Evolutionary conservation across 345 rosid species (phyloP), one percentile per base, ranked within the genome.

Genomic region (Salix udensis): DNA sequence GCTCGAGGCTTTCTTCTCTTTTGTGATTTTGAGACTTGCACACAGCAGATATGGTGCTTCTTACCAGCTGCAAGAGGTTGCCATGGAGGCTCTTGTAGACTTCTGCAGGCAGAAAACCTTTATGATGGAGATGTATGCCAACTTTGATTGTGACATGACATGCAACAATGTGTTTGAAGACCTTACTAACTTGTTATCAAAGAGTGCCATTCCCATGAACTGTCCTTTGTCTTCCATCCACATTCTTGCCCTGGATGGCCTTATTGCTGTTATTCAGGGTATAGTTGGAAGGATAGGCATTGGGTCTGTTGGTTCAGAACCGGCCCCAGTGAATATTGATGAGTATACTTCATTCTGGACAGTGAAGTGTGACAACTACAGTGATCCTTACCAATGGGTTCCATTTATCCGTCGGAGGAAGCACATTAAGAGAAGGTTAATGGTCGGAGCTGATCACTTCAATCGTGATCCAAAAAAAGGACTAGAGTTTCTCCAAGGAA

Each of bases 41-140:
- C 98, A 96, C 88, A 92, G 98, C 82, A 93, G 87, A 84, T 88
- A 87, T 82, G 98, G 98, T 53, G 90, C 99, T 78, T 88, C 93
- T 37, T 92, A 92, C 78, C 97, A 91, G 87, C 99, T 92, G 86
- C 99, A 94, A 89, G 99, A 96, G 89, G 99, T 89, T 85, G 92
- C 97, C 72, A 96, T 96, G 99, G 99, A 94, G 85, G 97, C 99
- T 81, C 97, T 96, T 67, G 99, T 96, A 78, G 97, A 96, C 81
- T 91, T 96, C 79, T 96, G 99, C 84, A 84, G 99, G 88, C 98
- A 96, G 87, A 90, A 96, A 79, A 94, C 89, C 67, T 96, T 92
- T 80, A 96, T 96, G 99, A 97, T 92, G 85, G 99, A 96, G 89
- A 94, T 96, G 96, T 96, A 93, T 84, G 98, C 99, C 58, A 96